Base-by-base conservation (phyloP, 1,139 yeast species). In the Pichia inconspicua region DNA sequence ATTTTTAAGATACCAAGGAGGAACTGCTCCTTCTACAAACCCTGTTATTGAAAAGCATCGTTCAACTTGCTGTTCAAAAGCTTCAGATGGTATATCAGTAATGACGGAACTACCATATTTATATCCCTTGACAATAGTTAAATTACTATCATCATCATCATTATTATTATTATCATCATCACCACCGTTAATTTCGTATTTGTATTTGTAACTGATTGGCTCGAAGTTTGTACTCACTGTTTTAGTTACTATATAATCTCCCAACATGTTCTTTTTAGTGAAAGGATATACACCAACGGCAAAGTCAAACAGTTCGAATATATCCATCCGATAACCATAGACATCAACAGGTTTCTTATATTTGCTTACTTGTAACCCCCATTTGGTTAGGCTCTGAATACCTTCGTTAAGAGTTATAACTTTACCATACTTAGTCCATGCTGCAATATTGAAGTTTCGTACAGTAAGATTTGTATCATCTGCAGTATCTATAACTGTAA, bases 1-100 rank as follows among this genome's bases (percentile, higher is more conserved):
- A 1, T 78, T 78, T 48, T 78, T 74, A 36, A 78, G 68, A 55
- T 73, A 77, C 58, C 82, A 81, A 4, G 80, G 71, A 0, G 88
- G 85, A 5, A 87, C 59, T 2, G 66, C 62, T 0, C 59, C 58
- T 15, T 59, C 58, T 10, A 80, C 65, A 54, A 87, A 80, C 0
- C 89, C 89, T 34, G 86, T 58, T 5, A 89, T 47, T 6, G 27
- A 40, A 41, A 53, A 42, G 1, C 48, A 41, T 43, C 50, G 51
- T 6, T 32, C 28, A 2, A 52, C 45, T 14, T 45, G 30, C n/a
- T 45, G 19, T 5, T 41, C 32, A 19, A 49, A 39, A 12, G 43
- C 28, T 27, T 36, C 19, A 3, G 28, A 4, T 7, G 48, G 46
- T n/a, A 46, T 34, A 44, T 48, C 50, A 3, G 53, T 42, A 8